Evolutionary conservation across 2,329 filamentous ascomycete genomes (phyloP).

Genomic region (Sclerotinia glacialis): DNA sequence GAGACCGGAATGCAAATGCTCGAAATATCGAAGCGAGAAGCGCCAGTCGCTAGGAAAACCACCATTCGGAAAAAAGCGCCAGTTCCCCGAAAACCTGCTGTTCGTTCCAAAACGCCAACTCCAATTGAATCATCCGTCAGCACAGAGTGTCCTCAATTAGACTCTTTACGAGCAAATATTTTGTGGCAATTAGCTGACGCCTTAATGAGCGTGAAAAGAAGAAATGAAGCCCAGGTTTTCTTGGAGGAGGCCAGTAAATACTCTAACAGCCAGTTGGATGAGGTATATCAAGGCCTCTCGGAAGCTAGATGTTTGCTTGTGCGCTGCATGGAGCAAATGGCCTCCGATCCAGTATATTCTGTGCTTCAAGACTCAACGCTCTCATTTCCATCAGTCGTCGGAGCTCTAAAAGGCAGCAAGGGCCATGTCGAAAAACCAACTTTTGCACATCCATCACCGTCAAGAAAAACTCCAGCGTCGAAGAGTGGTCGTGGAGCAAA

Average conservation of each 20-base stretch:
- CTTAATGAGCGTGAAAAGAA: conserved; percentile 48
- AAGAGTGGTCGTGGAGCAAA: conserved; percentile 26
- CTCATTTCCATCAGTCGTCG: conserved; percentile 69
- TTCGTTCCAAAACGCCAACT: conserved; percentile 32
- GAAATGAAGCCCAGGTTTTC: conserved; percentile 54
- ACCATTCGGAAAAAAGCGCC: conserved; percentile 34
- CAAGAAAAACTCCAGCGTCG: conserved; percentile 27
- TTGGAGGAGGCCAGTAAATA: conserved; percentile 52
- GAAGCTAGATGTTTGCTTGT: conserved; percentile 66
- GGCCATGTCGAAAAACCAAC: conserved; percentile 31
- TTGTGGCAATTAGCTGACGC: conserved; percentile 51
- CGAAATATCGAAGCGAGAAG: conserved; percentile 39
- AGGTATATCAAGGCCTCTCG: conserved; percentile 54
- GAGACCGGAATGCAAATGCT: conserved; percentile 33
- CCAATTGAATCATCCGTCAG: conserved; percentile 28
- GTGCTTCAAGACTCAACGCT: conserved; percentile 90
- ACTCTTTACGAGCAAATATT: conserved; percentile 48
- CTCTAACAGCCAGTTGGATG: conserved; percentile 44
- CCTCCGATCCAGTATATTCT: conserved; percentile 79
- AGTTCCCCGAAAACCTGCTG: conserved; percentile 36
- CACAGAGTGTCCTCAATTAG: conserved; percentile 40
- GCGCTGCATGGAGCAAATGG: conserved; percentile 69
- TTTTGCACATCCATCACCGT: conserved; percentile 28
- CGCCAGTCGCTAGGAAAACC: conserved; percentile 29
- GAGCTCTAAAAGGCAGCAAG: conserved; percentile 28